Evolutionary conservation across 2,329 filamentous ascomycete genomes (phyloP).

Genomic region (Talaromyces piceae): DNA sequence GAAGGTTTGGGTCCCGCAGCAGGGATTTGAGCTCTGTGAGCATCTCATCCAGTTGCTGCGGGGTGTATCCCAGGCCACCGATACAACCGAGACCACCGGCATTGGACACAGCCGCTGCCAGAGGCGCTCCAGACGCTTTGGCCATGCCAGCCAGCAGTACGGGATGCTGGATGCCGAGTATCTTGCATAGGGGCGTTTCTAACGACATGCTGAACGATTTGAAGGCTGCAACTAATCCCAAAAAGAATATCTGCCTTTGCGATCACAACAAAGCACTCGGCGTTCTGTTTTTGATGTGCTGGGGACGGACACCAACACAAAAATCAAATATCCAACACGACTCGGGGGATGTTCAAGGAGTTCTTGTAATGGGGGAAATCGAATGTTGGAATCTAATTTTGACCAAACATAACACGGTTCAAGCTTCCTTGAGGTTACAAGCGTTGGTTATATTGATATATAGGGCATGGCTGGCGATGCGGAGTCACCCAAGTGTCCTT

Average conservation of each 20-base stretch:
- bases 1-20: constrained; percentile 58
- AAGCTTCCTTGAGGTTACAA: too few relatives aligned
- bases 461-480: background rate
- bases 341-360: background rate
- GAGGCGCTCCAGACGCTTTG: constrained; percentile 65
- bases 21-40: constrained; percentile 77
- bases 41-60: constrained; percentile 68
- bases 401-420: too few relatives aligned
- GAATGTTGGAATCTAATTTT: background rate
- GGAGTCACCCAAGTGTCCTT: background rate
- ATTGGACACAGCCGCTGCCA: constrained; percentile 82
- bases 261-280: too few relatives aligned
- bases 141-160: constrained; percentile 94
- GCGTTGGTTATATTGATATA: too few relatives aligned
- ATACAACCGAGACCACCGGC: constrained; percentile 69
- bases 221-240: too few relatives aligned
- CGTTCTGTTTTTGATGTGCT: background rate
- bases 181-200: constrained; percentile 66
- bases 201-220: constrained; percentile 52
- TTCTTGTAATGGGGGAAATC: background rate
- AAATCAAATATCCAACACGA: too few relatives aligned
- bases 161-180: constrained; percentile 79
- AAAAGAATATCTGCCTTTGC: too few relatives aligned
- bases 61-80: constrained; percentile 60
- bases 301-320: background rate